Base-by-base conservation (phyloP, 106 monocot species). In the Alisma plantagoaquatica region DNA sequence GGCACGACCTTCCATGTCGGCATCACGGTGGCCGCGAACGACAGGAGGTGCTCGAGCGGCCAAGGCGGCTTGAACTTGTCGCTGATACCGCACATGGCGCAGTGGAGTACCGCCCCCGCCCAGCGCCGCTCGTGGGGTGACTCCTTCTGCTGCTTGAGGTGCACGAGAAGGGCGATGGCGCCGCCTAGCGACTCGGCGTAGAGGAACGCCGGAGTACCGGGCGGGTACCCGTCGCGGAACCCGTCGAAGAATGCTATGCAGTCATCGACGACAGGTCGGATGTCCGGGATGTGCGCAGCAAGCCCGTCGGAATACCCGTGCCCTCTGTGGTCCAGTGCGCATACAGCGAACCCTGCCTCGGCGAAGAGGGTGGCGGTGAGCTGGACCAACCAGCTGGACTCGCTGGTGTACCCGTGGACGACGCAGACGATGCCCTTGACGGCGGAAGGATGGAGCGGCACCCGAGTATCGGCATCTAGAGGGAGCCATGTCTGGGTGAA, bases 71-170 rank as follows among this genome's bases (percentile, higher is more conserved):
- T 87, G 72, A 87, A 82, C 58, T 75, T 75, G 43, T 53, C 49
- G 77, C 81, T 87, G 68, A 87, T 65, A 33, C 77, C 87, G 66
- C 87, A 87, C 87, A 87, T 87, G 43, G 87, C 87, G 11, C 87
- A 81, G 68, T 82, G 81, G 48, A 87, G 81, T 29, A 86, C 70
- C n/a, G 55, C 59, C 23, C 86, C 86, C 58, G 76, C 73, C 66
- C 74, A 81, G 28, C 52, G 16, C 27, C 57, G 28, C 31, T 16
- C 28, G 30, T 43, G 44, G n/a, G n/a, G n/a, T n/a, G n/a, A n/a
- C n/a, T n/a, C n/a, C n/a, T n/a, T n/a, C n/a, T n/a, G n/a, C n/a
- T n/a, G n/a, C 7, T 71, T 58, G 15, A 86, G 67, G 60, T 81
- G 81, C 48, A 81, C n/a, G n/a, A n/a, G n/a, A n/a, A n/a, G n/a